Percentiles rank a stretch among this genome's conserved stretches.
Evolutionary conservation across 2,329 filamentous ascomycete genomes (phyloP).

Genomic region (Dothideomycetidae sp.): DNA sequence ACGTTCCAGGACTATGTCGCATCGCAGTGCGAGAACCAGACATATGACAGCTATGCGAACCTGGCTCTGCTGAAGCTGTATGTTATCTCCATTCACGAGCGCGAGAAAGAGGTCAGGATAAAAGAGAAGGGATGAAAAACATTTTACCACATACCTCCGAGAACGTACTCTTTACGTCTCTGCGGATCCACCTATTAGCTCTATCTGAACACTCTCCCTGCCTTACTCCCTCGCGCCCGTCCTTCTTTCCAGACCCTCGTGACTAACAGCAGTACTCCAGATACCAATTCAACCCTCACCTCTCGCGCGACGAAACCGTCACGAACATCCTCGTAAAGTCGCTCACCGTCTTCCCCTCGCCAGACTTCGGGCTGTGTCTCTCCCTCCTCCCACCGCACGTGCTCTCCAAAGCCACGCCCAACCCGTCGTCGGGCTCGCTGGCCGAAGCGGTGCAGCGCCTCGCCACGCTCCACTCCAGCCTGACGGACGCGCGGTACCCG

Average conservation of each 20-base stretch:
- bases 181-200: conserved; percentile 67
- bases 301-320: conserved; percentile 89
- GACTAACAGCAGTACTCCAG: conserved; percentile 33
- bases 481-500: conserved; percentile 79
- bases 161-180: conserved; percentile 16
- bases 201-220: conserved; percentile 46
- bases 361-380: conserved; percentile 87
- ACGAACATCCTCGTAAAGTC: conserved; percentile 99
- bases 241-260: not conserved
- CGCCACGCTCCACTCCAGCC: conserved; percentile 66
- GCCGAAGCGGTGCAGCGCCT: conserved; percentile 87
- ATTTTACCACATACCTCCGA: not conserved
- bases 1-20: conserved; percentile 89
- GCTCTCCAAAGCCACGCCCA: conserved; percentile 43
- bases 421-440: conserved; percentile 43
- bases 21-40: conserved; percentile 89
- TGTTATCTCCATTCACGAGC: conserved; percentile 32
- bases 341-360: conserved; percentile 89
- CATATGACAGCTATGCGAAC: conserved; percentile 93
- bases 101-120: not conserved
- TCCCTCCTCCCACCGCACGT: conserved; percentile 82
- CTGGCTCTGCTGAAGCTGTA: conserved; percentile 92
- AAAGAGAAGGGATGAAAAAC: too few relatives aligned
- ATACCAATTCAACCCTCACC: conserved; percentile 99
- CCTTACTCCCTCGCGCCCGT: not conserved